A percentile compares a stretch with the other conserved stretches of the same genome.
These are phyloP conservation scores for Solanum dulcamara DNA, from an alignment of 257 asterid genomes.

Conservation along the genomic window DNA sequence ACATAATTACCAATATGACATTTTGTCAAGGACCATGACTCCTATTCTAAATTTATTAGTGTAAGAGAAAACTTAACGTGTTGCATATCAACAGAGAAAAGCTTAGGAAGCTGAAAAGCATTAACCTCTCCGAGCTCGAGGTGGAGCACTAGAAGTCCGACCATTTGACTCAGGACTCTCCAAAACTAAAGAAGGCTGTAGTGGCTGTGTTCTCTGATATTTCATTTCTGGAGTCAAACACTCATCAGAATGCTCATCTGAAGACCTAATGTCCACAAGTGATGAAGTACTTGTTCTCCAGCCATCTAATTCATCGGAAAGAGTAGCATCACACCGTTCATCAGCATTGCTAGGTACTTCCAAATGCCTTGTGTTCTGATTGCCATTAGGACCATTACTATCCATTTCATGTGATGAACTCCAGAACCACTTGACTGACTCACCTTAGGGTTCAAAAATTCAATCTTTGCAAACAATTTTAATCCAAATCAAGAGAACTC, in stretches of 20 bases:
- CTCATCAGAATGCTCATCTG: conserved; percentile 31
- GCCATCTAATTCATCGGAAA: conserved; percentile 11
- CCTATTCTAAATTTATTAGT: background rate
- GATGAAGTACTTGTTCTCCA: conserved; percentile 8
- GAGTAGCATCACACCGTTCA: conserved; percentile 2
- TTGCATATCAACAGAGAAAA: background rate
- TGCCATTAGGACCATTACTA: conserved; percentile 16
- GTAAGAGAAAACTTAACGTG: background rate
- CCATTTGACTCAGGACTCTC: conserved; percentile 27
- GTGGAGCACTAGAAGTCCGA: conserved; percentile 24
- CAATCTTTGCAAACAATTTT: background rate
- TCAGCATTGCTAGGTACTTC: conserved; percentile 8
- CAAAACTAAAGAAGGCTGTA: conserved; percentile 24
- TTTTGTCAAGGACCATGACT: background rate
- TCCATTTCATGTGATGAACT: conserved; percentile 33
- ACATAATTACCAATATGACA: background rate
- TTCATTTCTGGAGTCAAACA: conserved; percentile 34
- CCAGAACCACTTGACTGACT: conserved; percentile 7
- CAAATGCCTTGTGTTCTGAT: background rate
- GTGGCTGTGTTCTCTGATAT: conserved; percentile 6
- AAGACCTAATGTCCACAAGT: conserved; percentile 9
- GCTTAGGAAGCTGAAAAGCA: background rate
- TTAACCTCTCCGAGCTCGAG: conserved; percentile 42
- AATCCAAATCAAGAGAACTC: background rate
- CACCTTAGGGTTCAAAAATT: background rate